Conservation (phyloP, 129 eudicot species). For the Glebionis coronaria region DNA sequence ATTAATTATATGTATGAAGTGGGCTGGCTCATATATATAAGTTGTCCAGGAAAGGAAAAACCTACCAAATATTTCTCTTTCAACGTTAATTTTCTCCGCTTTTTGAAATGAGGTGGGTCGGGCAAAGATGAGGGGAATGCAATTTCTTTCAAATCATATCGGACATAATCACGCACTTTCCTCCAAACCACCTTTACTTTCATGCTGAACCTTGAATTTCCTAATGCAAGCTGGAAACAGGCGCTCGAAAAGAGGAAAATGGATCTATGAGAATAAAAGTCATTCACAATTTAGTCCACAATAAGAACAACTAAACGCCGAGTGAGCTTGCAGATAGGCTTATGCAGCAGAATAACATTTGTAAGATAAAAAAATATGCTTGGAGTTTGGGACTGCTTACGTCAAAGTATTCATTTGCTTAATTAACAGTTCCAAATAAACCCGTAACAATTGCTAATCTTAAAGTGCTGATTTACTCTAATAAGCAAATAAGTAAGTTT, state of each 20-base stretch:
- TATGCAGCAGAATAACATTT: too few relatives aligned
- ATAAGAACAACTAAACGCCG: neutral
- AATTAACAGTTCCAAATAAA: too few relatives aligned
- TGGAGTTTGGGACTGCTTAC: too few relatives aligned
- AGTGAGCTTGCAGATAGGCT: too few relatives aligned
- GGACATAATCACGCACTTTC: constrained; percentile 57
- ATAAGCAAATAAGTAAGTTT: too few relatives aligned
- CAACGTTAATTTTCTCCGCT: constrained; percentile 54
- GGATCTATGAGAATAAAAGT: too few relatives aligned
- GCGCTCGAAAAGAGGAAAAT: neutral
- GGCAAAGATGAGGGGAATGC: constrained; percentile 89
- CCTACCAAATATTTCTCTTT: constrained; percentile 60
- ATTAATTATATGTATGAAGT: neutral
- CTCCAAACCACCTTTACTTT: constrained; percentile 59
- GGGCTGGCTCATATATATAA: neutral
- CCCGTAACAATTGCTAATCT: too few relatives aligned
- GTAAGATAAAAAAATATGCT: too few relatives aligned
- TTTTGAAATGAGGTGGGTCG: constrained; percentile 70
- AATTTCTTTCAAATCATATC: constrained; percentile 76
- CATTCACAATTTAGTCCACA: neutral
- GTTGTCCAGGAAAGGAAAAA: neutral
- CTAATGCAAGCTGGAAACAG: neutral
- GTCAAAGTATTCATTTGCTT: too few relatives aligned
- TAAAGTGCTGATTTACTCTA: too few relatives aligned
- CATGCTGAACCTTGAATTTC: constrained; percentile 35